Evolutionary conservation across 78 protist species (phyloP).

Genomic region (Chrysochromulina parva): DNA sequence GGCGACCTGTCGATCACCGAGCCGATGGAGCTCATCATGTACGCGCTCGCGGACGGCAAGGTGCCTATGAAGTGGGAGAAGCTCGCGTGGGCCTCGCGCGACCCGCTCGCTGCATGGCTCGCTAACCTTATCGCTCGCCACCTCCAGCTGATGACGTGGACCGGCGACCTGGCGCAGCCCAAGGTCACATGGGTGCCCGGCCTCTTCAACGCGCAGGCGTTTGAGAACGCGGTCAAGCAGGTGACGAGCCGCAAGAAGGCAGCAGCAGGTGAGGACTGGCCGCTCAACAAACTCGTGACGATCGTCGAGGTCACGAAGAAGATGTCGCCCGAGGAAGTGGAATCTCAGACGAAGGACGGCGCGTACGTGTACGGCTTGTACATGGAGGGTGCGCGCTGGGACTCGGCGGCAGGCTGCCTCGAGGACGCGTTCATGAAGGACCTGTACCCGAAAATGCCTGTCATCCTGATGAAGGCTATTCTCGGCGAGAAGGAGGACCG

Average conservation of each 20-base stretch:
- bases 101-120: conserved; percentile 62
- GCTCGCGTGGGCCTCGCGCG: conserved; percentile 74
- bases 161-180: conserved; percentile 60
- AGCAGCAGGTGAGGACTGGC: conserved; percentile 23
- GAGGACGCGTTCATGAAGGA: conserved; percentile 67
- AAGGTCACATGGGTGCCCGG: conserved; percentile 62
- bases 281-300: conserved; percentile 59
- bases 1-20: conserved; percentile 76
- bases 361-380: conserved; percentile 76
- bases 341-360: conserved; percentile 67
- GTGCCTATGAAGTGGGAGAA: conserved; percentile 67
- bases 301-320: conserved; percentile 73
- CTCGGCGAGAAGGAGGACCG: background rate
- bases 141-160: conserved; percentile 58
- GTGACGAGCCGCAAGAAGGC: conserved; percentile 69
- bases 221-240: conserved; percentile 80
- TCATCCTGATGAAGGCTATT: conserved; percentile 47
- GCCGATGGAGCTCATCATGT: conserved; percentile 56
- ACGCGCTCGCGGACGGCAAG: conserved; percentile 36
- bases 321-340: conserved; percentile 52
- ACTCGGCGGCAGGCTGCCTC: conserved; percentile 34
- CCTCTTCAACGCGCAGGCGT: conserved; percentile 80
- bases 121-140: conserved; percentile 55
- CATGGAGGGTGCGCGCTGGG: conserved; percentile 85
- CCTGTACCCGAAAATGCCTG: conserved; percentile 67